Evolutionary conservation across 768 basidiomycete genomes (phyloP).

Genomic region (Trametes maxima): DNA sequence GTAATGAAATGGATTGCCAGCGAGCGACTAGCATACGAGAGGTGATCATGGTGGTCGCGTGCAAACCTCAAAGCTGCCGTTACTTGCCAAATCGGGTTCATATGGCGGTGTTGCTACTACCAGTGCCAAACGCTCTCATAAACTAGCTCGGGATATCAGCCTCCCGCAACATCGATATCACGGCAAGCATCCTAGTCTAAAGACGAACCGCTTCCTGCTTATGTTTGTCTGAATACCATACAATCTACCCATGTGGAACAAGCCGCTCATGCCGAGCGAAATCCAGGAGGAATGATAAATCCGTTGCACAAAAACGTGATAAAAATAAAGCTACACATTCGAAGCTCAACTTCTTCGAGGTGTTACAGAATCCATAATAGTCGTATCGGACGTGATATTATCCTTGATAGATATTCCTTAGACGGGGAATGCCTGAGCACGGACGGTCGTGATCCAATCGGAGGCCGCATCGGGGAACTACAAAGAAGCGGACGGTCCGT

Average conservation of each 20-base stretch:
- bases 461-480: constrained; percentile 41
- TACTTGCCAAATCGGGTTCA: too few relatives aligned
- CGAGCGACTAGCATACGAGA: not conserved
- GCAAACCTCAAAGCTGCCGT: too few relatives aligned
- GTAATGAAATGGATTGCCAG: too few relatives aligned
- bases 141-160: too few relatives aligned
- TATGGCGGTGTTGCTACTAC: too few relatives aligned
- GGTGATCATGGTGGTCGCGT: not conserved
- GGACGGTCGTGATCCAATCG: constrained; percentile 40
- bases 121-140: too few relatives aligned
- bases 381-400: not conserved
- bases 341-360: constrained; percentile 3
- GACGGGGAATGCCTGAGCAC: constrained; percentile 34
- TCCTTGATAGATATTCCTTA: not conserved
- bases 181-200: too few relatives aligned
- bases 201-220: too few relatives aligned
- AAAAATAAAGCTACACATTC: not conserved
- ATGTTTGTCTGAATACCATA: too few relatives aligned
- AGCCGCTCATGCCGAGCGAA: not conserved
- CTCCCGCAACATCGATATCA: too few relatives aligned
- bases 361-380: not conserved
- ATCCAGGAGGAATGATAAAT: not conserved
- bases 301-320: not conserved
- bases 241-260: too few relatives aligned
- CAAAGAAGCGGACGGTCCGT: not conserved